A percentile compares a stretch with the other conserved stretches of the same genome.
Evolutionary conservation across 1,284 basidiomycete species (phyloP).

Genomic region (Violaceomyces palustris): DNA sequence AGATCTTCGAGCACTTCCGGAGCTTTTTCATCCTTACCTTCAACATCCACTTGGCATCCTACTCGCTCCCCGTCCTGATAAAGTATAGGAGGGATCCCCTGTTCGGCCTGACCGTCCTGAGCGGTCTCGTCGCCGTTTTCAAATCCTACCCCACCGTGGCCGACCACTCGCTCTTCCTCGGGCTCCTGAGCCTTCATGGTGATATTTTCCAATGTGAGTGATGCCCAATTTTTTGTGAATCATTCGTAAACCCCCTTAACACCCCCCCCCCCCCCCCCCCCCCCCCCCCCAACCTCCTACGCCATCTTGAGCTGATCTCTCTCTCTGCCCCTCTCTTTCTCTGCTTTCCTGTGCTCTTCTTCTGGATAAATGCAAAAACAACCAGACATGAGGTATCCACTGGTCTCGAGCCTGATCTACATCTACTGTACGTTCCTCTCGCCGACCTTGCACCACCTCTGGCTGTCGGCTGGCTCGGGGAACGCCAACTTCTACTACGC

Average conservation of each 20-base stretch:
- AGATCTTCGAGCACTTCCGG: slow-evolving; percentile 98
- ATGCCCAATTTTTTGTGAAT: not conserved
- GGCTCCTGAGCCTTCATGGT: slow-evolving; percentile 73
- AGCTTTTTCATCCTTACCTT: slow-evolving; percentile 95
- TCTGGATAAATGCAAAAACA: no score
- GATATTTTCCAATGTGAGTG: slow-evolving; percentile 77
- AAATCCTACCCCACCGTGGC: slow-evolving; percentile 88
- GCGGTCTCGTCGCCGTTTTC: slow-evolving; percentile 76
- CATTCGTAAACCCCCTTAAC: not conserved
- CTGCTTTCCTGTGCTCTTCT: no score
- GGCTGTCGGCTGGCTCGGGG: slow-evolving; percentile 85
- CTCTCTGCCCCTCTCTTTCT: no score
- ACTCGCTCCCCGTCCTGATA: slow-evolving; percentile 75
- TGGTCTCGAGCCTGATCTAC: slow-evolving; percentile 77
- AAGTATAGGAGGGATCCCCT: slow-evolving; percentile 83
- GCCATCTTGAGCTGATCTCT: no score
- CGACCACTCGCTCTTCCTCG: slow-evolving; percentile 79
- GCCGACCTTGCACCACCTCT: slow-evolving; percentile 84
- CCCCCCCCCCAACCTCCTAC: no score
- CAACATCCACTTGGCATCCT: slow-evolving; percentile 77
- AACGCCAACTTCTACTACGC: slow-evolving; percentile 99
- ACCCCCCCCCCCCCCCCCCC: no score
- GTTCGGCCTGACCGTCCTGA: slow-evolving; percentile 70
- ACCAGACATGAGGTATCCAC: slow-evolving; percentile 81
- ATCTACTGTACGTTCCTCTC: slow-evolving; percentile 79